These are phyloP conservation scores for Daldinia eschscholtzii DNA, from an alignment of 2,329 filamentous ascomycete species.

Conservation along the genomic window DNA sequence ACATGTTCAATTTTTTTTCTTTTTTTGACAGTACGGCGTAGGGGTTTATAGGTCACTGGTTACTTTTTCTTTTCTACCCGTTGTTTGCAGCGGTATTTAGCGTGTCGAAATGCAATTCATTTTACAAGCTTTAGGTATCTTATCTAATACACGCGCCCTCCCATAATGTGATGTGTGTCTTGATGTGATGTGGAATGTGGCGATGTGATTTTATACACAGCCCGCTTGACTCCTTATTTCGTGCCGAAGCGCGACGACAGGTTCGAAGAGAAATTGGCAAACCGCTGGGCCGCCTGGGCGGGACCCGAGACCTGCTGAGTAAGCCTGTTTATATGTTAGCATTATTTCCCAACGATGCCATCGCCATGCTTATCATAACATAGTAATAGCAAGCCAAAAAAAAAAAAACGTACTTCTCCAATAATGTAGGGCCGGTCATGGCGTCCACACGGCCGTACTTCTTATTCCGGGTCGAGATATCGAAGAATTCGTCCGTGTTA, in stretches of 20 bases:
- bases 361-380: conserved; percentile 1
- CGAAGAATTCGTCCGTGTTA: conserved; percentile 97
- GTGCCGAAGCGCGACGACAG: conserved; percentile 80
- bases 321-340: conserved; percentile 63
- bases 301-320: conserved; percentile 72
- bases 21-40: conserved; percentile 42
- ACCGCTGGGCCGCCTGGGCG: conserved; percentile 71
- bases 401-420: conserved; percentile 81
- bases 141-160: conserved; percentile 2
- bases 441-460: conserved; percentile 95
- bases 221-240: conserved; percentile 51
- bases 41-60: conserved; percentile 35
- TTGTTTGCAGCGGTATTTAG: conserved; percentile 7
- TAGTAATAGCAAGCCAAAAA: neutral
- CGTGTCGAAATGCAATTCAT: conserved; percentile 8
- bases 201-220: neutral
- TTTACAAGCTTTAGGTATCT: conserved; percentile 7
- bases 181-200: conserved; percentile 4
- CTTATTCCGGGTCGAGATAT: conserved; percentile 88
- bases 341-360: neutral
- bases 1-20: conserved; percentile 20
- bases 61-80: neutral
- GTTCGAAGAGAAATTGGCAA: conserved; percentile 79
- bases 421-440: conserved; percentile 84
- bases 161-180: neutral